These are phyloP conservation scores for Saturnispora diversa DNA, from an alignment of 805 yeast genomes.

Conservation along the genomic window DNA sequence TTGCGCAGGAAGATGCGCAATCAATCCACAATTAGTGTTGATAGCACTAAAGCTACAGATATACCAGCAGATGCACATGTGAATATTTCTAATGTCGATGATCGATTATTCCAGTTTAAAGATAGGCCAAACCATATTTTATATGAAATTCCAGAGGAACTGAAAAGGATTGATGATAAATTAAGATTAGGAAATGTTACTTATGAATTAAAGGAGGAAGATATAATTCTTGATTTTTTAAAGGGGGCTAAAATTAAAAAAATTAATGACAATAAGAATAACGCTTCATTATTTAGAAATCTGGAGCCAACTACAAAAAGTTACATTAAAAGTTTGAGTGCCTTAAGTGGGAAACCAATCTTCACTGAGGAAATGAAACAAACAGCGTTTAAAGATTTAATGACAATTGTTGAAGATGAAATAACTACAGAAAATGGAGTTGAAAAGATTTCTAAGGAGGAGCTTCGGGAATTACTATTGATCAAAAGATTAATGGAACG, in stretches of 20 bases:
- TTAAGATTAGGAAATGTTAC: conserved; percentile 31
- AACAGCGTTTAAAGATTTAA: conserved; percentile 41
- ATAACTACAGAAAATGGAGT: conserved; percentile 15
- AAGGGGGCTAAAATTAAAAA: conserved; percentile 39
- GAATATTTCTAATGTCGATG: conserved; percentile 42
- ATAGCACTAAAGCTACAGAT: conserved; percentile 27
- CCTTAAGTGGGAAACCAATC: conserved; percentile 29
- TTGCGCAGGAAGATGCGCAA: conserved; percentile 43
- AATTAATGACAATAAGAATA: conserved; percentile 26
- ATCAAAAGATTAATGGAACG: conserved; percentile 54
- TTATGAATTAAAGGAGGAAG: conserved; percentile 59
- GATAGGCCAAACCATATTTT: conserved; percentile 6
- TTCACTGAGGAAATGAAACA: conserved; percentile 25
- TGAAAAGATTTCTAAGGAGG: conserved; percentile 25
- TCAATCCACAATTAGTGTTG: conserved; percentile 47
- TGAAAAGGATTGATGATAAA: conserved; percentile 18
- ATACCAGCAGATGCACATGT: conserved; percentile 40
- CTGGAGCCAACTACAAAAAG: conserved; percentile 24
- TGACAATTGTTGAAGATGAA: conserved; percentile 31
- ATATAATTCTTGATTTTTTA: conserved; percentile 61
- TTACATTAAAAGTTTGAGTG: conserved; percentile 27
- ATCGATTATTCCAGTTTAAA: conserved; percentile 21
- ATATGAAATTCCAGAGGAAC: conserved; percentile 17
- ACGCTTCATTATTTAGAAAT: conserved; percentile 25
- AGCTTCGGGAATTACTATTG: conserved; percentile 42